phyloP scores from a whole-genome alignment of 2,329 filamentous ascomycete genomes.

The Penicillium sp. region DNA sequence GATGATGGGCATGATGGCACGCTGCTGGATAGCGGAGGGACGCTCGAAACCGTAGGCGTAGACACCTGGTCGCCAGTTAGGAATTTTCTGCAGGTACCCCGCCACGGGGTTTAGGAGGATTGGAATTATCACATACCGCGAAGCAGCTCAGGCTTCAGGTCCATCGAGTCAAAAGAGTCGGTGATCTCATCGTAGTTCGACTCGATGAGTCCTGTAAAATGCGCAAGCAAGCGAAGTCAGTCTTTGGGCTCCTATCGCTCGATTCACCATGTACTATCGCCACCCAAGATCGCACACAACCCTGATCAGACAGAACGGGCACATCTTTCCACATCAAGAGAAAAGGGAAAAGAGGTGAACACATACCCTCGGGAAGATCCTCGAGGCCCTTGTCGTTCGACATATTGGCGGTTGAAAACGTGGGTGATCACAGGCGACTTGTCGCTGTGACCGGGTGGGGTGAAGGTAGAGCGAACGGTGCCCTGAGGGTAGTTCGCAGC shows the following conservation, averaged over 20 bases:
- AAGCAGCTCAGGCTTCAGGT: constrained; percentile 93
- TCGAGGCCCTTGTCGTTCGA: constrained; percentile 93
- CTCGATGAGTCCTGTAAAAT: constrained; percentile 87
- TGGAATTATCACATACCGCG: constrained; percentile 62
- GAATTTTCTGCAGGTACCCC: constrained; percentile 29
- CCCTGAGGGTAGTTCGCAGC: constrained; percentile 29
- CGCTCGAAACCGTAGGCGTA: constrained; percentile 99
- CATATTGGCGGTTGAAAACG: constrained; percentile 78
- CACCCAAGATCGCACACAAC: too few species aligned
- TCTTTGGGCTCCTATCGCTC: constrained; percentile 8
- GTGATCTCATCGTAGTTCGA: constrained; percentile 99
- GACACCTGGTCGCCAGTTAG: constrained; percentile 59
- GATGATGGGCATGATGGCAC: constrained; percentile 99
- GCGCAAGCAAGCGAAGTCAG: constrained; percentile 19
- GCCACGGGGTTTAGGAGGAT: constrained; percentile 11
- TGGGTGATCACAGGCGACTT: constrained; percentile 64
- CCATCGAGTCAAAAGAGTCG: constrained; percentile 99
- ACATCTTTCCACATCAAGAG: too few species aligned
- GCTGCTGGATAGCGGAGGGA: constrained; percentile 98
- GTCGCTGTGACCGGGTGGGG: constrained; percentile 65
- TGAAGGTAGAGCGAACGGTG: constrained; percentile 35
- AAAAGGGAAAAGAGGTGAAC: constrained; percentile 11
- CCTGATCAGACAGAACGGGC: too few species aligned
- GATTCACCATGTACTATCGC: constrained; percentile 7
- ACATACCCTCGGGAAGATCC: constrained; percentile 92